Conservation (phyloP, 345 rosid genomes). For the Euphorbia peplus region DNA sequence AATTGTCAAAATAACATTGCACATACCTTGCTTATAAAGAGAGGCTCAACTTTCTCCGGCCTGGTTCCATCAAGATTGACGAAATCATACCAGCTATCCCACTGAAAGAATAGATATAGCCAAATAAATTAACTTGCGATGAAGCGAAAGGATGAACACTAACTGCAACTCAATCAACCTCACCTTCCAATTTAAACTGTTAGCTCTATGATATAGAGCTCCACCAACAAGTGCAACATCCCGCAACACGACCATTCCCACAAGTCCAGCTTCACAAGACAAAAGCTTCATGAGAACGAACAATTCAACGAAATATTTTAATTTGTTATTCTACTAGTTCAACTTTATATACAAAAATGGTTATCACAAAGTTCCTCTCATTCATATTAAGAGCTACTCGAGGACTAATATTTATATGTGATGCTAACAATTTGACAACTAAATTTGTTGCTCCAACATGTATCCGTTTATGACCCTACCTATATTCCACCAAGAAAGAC, state of each 20-base stretch:
- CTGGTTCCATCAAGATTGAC: conserved; percentile 72
- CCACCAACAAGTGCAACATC: conserved; percentile 79
- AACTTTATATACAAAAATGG: too few relatives aligned
- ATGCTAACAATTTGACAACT: too few relatives aligned
- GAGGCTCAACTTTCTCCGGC: conserved; percentile 77
- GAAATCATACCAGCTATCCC: conserved; percentile 73
- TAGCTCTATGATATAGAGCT: conserved; percentile 69
- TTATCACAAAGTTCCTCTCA: too few relatives aligned
- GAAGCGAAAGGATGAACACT: not conserved
- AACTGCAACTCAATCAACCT: conserved; percentile 14
- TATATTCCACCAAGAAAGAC: too few relatives aligned
- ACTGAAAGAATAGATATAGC: conserved; percentile 39
- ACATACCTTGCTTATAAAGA: conserved; percentile 83
- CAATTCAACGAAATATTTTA: too few relatives aligned
- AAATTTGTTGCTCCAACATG: too few relatives aligned
- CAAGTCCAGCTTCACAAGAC: conserved; percentile 66
- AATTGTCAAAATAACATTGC: not conserved
- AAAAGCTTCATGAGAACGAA: not conserved
- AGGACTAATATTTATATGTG: too few relatives aligned
- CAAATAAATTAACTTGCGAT: not conserved
- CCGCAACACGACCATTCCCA: conserved; percentile 66
- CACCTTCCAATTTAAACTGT: conserved; percentile 76
- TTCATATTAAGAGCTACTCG: too few relatives aligned
- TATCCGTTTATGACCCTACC: too few relatives aligned
- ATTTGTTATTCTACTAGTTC: too few relatives aligned